Percentiles rank a stretch among this genome's conserved stretches.
phyloP scores from a whole-genome alignment of 163 green algal genomes.

The Scenedesmus sp. region DNA sequence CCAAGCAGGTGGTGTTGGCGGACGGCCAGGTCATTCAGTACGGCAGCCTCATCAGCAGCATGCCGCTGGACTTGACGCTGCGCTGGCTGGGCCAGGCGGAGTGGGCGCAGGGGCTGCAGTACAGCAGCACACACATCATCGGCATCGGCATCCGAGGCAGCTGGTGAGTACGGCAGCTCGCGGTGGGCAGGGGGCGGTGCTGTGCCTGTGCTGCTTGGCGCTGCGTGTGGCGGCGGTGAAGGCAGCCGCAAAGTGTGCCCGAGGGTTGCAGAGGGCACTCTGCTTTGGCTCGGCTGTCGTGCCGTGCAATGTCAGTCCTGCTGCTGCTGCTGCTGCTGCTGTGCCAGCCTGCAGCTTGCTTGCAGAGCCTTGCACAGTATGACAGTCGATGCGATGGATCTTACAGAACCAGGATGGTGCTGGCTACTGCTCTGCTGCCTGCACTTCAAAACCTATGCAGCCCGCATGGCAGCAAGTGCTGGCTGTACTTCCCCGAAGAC shows the following conservation, averaged over 20 bases:
- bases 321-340: no score
- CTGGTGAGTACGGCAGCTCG: constrained; percentile 58
- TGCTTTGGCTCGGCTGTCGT: no score
- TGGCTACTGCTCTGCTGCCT: not conserved
- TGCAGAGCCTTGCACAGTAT: no score
- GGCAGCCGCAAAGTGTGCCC: not conserved
- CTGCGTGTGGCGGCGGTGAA: not conserved
- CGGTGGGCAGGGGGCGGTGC: not conserved
- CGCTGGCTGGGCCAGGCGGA: constrained; percentile 80
- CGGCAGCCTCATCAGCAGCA: constrained; percentile 85
- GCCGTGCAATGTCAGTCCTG: no score
- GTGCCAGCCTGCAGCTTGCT: no score
- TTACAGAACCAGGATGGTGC: not conserved
- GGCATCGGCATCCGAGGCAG: constrained; percentile 87
- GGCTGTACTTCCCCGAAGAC: constrained; percentile 95
- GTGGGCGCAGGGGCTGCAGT: constrained; percentile 82
- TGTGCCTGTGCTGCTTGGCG: not conserved
- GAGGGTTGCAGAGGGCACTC: no score
- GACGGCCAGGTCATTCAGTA: constrained; percentile 82
- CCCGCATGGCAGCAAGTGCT: constrained; percentile 93
- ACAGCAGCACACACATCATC: constrained; percentile 92
- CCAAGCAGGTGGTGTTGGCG: constrained; percentile 74
- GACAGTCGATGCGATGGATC: no score
- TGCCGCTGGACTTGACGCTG: constrained; percentile 91
- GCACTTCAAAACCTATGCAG: constrained; percentile 20